These are phyloP conservation scores for Aspergillus conjunctus DNA, from an alignment of 495 filamentous ascomycete species.

Conservation along the genomic window DNA sequence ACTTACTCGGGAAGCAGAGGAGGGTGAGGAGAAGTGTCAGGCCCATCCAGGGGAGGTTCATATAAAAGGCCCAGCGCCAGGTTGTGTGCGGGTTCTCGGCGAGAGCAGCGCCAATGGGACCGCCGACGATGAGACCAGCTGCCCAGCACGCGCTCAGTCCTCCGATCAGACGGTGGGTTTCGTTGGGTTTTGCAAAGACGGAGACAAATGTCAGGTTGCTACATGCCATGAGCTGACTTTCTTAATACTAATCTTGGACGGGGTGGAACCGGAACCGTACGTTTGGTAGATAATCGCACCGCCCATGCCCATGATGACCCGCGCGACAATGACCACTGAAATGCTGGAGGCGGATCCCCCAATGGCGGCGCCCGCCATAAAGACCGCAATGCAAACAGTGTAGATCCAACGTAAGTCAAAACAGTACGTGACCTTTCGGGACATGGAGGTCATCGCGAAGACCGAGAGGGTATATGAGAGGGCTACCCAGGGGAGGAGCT, in stretches of 20 bases:
- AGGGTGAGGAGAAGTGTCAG: constrained; percentile 50
- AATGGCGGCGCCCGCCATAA: constrained; percentile 37
- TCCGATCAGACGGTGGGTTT: constrained; percentile 49
- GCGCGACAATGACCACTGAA: constrained; percentile 35
- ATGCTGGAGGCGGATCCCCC: constrained; percentile 36
- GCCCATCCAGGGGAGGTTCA: constrained; percentile 59
- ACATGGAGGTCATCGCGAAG: constrained; percentile 16
- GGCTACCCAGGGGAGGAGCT: constrained; percentile 23
- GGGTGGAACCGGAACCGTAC: constrained; percentile 10
- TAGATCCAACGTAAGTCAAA: constrained; percentile 39
- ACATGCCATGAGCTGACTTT: neutral
- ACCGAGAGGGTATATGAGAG: constrained; percentile 18
- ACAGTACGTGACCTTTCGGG: constrained; percentile 21
- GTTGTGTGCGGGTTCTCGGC: constrained; percentile 52
- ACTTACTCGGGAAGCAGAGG: constrained; percentile 46
- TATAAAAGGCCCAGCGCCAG: constrained; percentile 67
- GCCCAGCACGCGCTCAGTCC: constrained; percentile 42
- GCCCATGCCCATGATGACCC: constrained; percentile 38
- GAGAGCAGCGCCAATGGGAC: constrained; percentile 58
- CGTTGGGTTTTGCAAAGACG: constrained; percentile 40
- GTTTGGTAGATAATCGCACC: constrained; percentile 54
- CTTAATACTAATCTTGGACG: neutral
- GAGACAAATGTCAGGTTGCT: constrained; percentile 44
- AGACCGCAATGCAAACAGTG: constrained; percentile 28
- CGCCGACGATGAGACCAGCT: constrained; percentile 46